phyloP scores from a whole-genome alignment of 2,329 filamentous ascomycete species.

The Fusarium sulawesiense region DNA sequence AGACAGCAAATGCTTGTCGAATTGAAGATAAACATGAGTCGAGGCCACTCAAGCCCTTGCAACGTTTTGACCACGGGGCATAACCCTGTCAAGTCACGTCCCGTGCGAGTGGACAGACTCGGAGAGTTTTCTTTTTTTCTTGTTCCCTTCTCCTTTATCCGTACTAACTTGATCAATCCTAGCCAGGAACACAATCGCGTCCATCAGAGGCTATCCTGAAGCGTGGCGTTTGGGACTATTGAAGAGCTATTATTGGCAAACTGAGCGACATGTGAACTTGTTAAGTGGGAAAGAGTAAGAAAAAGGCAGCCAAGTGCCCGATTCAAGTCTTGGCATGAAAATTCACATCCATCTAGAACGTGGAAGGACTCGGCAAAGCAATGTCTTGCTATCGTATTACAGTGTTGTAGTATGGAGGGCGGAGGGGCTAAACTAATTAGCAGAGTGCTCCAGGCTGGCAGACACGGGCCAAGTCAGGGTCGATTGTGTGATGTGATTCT shows the following conservation, averaged over 20 bases:
- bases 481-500: slow-evolving; percentile 16
- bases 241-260: slow-evolving; percentile 7
- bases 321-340: neutral
- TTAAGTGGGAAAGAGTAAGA: neutral
- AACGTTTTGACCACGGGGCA: neutral
- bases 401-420: neutral
- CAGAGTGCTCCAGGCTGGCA: slow-evolving; percentile 4
- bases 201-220: neutral
- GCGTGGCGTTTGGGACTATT: slow-evolving; percentile 29
- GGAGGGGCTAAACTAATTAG: slow-evolving; percentile 23
- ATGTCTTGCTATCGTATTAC: slow-evolving; percentile 2
- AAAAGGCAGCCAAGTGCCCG: neutral
- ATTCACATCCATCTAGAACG: neutral
- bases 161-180: slow-evolving; percentile 16
- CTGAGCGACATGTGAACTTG: neutral
- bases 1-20: neutral
- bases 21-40: slow-evolving; percentile 9
- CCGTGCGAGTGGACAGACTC: neutral
- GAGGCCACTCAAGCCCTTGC: slow-evolving; percentile 1
- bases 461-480: slow-evolving; percentile 10
- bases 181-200: neutral
- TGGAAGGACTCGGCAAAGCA: slow-evolving; percentile 7
- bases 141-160: neutral
- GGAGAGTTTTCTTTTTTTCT: slow-evolving; percentile 3
- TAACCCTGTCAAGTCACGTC: neutral